Evolutionary conservation across 2,329 filamentous ascomycete species (phyloP).

Genomic region (Fusarium miscanthi): DNA sequence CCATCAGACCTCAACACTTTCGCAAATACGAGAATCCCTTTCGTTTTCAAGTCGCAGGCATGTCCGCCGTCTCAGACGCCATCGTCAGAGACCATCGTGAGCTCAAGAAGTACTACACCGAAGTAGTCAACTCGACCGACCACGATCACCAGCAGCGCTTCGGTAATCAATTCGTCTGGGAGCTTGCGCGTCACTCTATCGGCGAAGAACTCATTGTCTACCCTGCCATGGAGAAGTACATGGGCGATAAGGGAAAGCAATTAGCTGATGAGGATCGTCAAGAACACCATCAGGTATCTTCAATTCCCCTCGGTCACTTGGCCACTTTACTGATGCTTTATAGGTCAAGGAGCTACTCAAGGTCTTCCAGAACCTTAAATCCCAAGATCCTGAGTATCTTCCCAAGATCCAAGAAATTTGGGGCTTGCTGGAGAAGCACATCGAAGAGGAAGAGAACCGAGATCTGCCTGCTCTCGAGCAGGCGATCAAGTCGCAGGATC

Average conservation of each 20-base stretch:
- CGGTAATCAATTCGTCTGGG: constrained; percentile 61
- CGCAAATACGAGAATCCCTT: accelerated
- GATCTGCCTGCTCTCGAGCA: constrained; percentile 62
- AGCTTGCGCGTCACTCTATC: constrained; percentile 60
- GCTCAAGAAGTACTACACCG: constrained; percentile 53
- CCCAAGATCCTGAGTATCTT: constrained; percentile 55
- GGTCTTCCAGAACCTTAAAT: constrained; percentile 59
- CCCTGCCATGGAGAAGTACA: constrained; percentile 62
- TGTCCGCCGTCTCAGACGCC: constrained; percentile 36
- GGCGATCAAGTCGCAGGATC: constrained; percentile 44
- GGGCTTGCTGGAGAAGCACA: constrained; percentile 57
- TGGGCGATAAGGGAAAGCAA: constrained; percentile 55
- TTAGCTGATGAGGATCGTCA: constrained; percentile 60
- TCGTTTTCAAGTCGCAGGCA: background rate
- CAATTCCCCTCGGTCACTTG: too few relatives aligned
- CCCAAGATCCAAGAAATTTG: constrained; percentile 57
- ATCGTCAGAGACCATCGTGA: constrained; percentile 48
- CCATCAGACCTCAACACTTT: background rate
- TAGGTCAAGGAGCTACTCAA: constrained; percentile 65
- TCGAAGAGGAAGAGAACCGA: constrained; percentile 61
- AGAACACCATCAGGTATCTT: constrained; percentile 56
- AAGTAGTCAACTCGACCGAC: constrained; percentile 52
- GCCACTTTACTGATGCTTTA: too few relatives aligned
- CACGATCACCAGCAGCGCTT: constrained; percentile 54
- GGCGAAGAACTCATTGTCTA: constrained; percentile 64